Percentiles rank a stretch among this genome's conserved stretches.
Evolutionary conservation across 108 stramenopile genomes (phyloP).

Genomic region (Chaetoceros muelleri): DNA sequence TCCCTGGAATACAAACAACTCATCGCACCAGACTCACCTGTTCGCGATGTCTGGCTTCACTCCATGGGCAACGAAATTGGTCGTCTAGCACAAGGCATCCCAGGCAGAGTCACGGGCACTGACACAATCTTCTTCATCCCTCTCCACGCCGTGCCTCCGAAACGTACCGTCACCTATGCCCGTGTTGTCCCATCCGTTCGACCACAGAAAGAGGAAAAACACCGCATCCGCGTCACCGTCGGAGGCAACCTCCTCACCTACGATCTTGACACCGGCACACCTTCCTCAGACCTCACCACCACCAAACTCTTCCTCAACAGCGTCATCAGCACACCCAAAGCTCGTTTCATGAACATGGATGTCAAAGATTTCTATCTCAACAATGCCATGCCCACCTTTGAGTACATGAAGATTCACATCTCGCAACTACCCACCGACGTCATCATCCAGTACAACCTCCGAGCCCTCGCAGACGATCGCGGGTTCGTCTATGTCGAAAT

Average conservation of each 20-base stretch:
- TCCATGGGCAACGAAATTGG: constrained; percentile 17
- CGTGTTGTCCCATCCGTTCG: constrained; percentile 12
- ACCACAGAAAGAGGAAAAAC: constrained; percentile 16
- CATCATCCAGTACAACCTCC: constrained; percentile 18
- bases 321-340: neutral
- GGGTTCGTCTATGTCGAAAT: too few species aligned
- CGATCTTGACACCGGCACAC: neutral
- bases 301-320: too few species aligned
- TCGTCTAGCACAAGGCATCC: constrained; percentile 14
- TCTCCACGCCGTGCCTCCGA: constrained; percentile 10
- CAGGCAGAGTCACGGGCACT: neutral
- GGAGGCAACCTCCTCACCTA: constrained; percentile 9
- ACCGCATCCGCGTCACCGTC: constrained; percentile 18
- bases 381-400: neutral
- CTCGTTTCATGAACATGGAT: too few species aligned
- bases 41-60: constrained; percentile 10
- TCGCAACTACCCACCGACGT: neutral
- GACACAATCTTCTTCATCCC: constrained; percentile 22
- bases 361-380: too few species aligned
- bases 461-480: constrained; percentile 1
- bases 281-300: too few species aligned
- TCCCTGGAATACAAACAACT: constrained; percentile 15
- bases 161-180: constrained; percentile 17
- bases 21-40: constrained; percentile 1
- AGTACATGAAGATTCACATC: neutral